phyloP scores from a whole-genome alignment of 73 alveolate species.

The Breviolum minutum region DNA sequence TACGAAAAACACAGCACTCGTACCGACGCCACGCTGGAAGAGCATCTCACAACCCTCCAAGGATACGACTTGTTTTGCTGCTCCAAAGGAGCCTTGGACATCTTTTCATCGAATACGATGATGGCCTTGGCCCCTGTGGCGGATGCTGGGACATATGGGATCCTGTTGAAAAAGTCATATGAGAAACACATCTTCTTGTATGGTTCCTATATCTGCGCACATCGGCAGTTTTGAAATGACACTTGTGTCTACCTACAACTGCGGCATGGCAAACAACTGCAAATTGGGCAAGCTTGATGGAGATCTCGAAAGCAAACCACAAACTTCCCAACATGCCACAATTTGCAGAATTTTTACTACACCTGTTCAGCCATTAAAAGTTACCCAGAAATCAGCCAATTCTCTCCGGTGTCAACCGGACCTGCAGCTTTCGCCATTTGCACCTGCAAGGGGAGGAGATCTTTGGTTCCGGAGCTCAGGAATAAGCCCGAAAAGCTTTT shows the following conservation, averaged over 20 bases:
- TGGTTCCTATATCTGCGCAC: too few relatives aligned
- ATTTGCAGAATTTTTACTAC: neutral
- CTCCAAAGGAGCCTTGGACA: conserved; percentile 94
- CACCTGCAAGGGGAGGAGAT: neutral
- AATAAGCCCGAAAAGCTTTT: neutral
- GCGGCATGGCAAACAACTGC: neutral
- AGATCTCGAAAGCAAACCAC: neutral
- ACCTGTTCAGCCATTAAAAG: too few relatives aligned
- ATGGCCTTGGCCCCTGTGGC: conserved; percentile 66
- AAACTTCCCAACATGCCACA: neutral
- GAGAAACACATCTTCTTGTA: neutral
- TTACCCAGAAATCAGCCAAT: neutral
- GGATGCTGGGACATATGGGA: neutral
- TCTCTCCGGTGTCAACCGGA: neutral
- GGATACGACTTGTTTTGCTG: conserved; percentile 46
- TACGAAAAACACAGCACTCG: too few relatives aligned
- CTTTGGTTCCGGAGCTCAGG: neutral
- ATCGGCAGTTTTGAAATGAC: too few relatives aligned
- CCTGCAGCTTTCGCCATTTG: conserved; percentile 87
- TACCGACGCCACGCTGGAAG: too few relatives aligned
- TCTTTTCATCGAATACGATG: conserved; percentile 77
- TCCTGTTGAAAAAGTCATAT: neutral
- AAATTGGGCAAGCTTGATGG: neutral
- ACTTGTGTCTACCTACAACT: too few relatives aligned
- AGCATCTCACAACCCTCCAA: too few relatives aligned